phyloP scores from a whole-genome alignment of 1,284 basidiomycete species.

The Termitomyces sp. region DNA sequence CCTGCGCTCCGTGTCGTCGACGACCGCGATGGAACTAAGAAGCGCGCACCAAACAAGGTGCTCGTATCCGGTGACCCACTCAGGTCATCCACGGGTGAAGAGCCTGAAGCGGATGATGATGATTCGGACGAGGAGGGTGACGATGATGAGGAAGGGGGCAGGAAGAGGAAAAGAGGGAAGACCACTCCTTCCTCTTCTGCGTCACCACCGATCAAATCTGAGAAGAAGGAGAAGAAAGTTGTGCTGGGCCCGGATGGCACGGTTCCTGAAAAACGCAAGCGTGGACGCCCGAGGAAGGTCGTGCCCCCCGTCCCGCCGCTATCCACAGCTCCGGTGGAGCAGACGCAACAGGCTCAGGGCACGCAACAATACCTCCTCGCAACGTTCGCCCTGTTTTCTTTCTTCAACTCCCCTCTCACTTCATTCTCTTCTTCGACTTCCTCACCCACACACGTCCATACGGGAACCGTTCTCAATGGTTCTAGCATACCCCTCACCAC shows the following conservation, averaged over 20 bases:
- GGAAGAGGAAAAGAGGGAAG: conserved; percentile 57
- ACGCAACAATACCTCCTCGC: conserved; percentile 65
- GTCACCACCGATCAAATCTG: conserved; percentile 26
- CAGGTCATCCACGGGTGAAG: conserved; percentile 29
- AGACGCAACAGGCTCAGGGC: conserved; percentile 22
- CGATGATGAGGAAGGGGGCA: conserved; percentile 41
- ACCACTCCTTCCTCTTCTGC: conserved; percentile 27
- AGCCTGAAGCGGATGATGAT: conserved; percentile 45
- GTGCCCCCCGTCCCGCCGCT: conserved; percentile 23
- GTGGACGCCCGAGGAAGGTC: conserved; percentile 58
- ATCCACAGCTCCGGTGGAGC: conserved; percentile 5
- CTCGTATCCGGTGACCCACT: conserved; percentile 36
- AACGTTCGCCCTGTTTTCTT: conserved; percentile 71
- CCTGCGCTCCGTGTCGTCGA: conserved; percentile 76
- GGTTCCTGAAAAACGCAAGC: conserved; percentile 70
- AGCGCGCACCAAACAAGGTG: conserved; percentile 42
- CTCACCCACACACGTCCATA: conserved; percentile 27
- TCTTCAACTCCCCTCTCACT: conserved; percentile 67
- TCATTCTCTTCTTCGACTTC: conserved; percentile 35
- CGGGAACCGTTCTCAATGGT: conserved; percentile 25
- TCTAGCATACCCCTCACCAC: neutral
- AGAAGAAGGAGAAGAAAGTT: conserved; percentile 31
- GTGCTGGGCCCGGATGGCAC: conserved; percentile 21
- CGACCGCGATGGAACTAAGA: conserved; percentile 39
- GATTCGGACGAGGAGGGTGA: conserved; percentile 47